phyloP scores from a whole-genome alignment of 2,329 filamentous ascomycete genomes.

The Colletotrichum chlorophyti region DNA sequence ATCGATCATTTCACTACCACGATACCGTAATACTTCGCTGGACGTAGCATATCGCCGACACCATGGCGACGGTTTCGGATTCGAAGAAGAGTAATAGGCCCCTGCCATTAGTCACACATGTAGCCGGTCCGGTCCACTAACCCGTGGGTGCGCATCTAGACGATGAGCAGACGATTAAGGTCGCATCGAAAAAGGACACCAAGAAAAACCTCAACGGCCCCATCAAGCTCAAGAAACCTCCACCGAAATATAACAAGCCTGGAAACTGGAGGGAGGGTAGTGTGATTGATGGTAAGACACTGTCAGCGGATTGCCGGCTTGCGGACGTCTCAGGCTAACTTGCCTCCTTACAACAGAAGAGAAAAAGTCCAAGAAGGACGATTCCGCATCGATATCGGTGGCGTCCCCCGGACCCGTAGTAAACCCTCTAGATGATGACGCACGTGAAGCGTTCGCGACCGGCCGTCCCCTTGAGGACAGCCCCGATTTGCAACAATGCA shows the following conservation, averaged over 20 bases:
- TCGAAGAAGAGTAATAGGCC: slow-evolving; percentile 25
- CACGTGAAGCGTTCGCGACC: slow-evolving; percentile 80
- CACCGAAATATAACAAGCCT: slow-evolving; percentile 68
- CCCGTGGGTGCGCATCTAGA: slow-evolving; percentile 38
- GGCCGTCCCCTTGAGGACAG: slow-evolving; percentile 82
- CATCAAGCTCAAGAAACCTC: slow-evolving; percentile 69
- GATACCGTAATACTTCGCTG: no score
- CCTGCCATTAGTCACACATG: background rate
- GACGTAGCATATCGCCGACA: background rate
- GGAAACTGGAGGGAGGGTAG: slow-evolving; percentile 77
- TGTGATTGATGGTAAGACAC: slow-evolving; percentile 62
- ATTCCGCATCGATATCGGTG: slow-evolving; percentile 43
- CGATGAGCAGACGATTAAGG: slow-evolving; percentile 68
- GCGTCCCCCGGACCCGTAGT: slow-evolving; percentile 62
- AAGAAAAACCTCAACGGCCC: slow-evolving; percentile 52
- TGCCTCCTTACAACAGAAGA: slow-evolving; percentile 47
- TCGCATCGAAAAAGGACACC: slow-evolving; percentile 62
- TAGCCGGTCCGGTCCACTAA: background rate
- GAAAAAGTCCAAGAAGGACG: slow-evolving; percentile 59
- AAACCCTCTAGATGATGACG: slow-evolving; percentile 76
- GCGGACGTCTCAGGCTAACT: no score
- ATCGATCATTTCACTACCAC: background rate
- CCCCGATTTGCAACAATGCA: slow-evolving; percentile 84
- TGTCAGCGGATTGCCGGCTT: background rate
- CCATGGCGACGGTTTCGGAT: slow-evolving; percentile 28